A percentile compares a stretch with the other conserved stretches of the same genome.
These are phyloP conservation scores for Articulospora tetracladia DNA, from an alignment of 495 filamentous ascomycete genomes.

Conservation along the genomic window DNA sequence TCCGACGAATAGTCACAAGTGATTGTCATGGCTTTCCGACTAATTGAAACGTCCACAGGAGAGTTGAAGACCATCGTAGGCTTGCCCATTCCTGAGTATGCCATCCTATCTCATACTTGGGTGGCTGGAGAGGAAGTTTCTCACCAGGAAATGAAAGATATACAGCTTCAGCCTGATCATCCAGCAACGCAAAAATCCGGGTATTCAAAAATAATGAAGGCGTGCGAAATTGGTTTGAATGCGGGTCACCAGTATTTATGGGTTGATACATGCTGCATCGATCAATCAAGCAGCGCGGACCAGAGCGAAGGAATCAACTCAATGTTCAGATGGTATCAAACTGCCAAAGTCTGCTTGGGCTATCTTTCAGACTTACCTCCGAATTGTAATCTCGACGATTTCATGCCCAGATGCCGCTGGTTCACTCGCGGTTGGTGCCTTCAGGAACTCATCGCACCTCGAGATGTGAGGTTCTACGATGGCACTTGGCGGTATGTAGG, in stretches of 20 bases:
- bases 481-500: not conserved
- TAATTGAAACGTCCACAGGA: too few relatives aligned
- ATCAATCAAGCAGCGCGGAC: not conserved
- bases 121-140: not conserved
- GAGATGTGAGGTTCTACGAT: slow-evolving; percentile 1
- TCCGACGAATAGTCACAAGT: too few relatives aligned
- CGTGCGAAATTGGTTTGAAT: not conserved
- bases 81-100: too few relatives aligned
- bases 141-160: not conserved
- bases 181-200: not conserved
- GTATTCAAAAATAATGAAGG: not conserved
- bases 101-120: slow-evolving; percentile 16
- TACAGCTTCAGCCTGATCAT: too few relatives aligned
- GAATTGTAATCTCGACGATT: not conserved
- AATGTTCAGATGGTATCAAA: slow-evolving; percentile 31
- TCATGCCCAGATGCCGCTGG: slow-evolving; percentile 29
- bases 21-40: too few relatives aligned
- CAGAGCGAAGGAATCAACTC: not conserved
- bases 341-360: slow-evolving; percentile 12
- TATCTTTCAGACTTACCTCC: slow-evolving; percentile 7
- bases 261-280: not conserved
- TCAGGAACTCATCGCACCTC: slow-evolving; percentile 14
- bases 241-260: slow-evolving; percentile 15
- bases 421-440: slow-evolving; percentile 19
- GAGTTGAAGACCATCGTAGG: too few relatives aligned